Base-by-base conservation (phyloP, 768 basidiomycete genomes). In the Tylopilus vinaceipallidus region DNA sequence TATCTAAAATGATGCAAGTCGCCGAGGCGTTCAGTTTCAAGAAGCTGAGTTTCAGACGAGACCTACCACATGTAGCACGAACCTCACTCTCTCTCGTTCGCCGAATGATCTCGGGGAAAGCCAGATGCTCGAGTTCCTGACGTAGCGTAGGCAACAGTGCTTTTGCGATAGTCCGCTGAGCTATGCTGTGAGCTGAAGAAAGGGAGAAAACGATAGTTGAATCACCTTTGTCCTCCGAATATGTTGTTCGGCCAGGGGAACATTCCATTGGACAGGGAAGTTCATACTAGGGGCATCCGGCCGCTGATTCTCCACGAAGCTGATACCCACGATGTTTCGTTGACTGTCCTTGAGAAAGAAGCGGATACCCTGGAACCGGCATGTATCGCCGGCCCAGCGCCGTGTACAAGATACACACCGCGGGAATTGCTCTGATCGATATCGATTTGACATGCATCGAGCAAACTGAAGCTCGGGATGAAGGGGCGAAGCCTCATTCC, bases 331-430 rank as follows among this genome's bases (percentile, higher is more conserved):
- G 40, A 88, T 78, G 36, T 77, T 76, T 52, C 76, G 69, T 34
- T 82, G 72, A 34, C 67, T 54, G 52, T 88, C 81, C 53, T 85
- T 82, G 59, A 87, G 72, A 67, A 91, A 85, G 62, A 81, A 87
- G 17, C 89, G 81, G 55, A 91, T 86, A n/a, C 82, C 82, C 64
- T 91, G 89, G 68, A 91, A 91, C 22, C 89, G 83, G 62, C 89
- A 91, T 3, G 88, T 90, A 63, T 91, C 89, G 34, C 89, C 88
- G 1, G 88, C 88, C 88, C 89, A 91, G 20, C 89, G 84, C 35
- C 89, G 83, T 29, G 85, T 90, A 65, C 89, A 91, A 3, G 88
- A 85, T 30, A 91, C 85, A 59, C 89, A 91, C 13, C 86, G 83
- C 34, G 88, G 86, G 66, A 90, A 88, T 44, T 77, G 74, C 55